Evolutionary conservation across 441 rosid species (phyloP), one percentile per base, ranked within the genome.

Genomic region (Eruca vesicaria): DNA sequence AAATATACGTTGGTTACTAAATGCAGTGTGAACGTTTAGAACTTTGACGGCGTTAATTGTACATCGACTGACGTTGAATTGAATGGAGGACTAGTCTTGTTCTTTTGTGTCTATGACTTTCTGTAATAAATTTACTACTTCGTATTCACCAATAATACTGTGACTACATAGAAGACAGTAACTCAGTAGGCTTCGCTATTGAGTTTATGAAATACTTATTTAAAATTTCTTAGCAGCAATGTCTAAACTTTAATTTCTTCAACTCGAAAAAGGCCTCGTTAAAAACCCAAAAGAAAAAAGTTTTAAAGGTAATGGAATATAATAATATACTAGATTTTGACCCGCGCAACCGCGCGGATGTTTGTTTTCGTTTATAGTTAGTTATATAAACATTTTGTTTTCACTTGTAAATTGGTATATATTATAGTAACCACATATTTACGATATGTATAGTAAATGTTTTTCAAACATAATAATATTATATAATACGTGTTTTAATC

Each of bases 21-120:
- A 2, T 95, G 99, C 89, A 86, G 86, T 35, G 98, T 93, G 5
- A 89, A 77, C 78, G 75, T 95, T 29, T 91, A 84, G 84, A 61
- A 7, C 18, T 15, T 75, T 62, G 61, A 78, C 81, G 78, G 20
- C 56, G 74, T 78, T 63, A 58, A 58, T 23, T 71, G 68, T 77
- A 71, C 71, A 77, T 58, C 76, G 56, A 66, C 50, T 66, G 9
- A 58, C 29, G 7, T 71, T 71, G 48, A 48, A 77, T 71, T 71
- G 35, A 71, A 48, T 48, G 72, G 72, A 71, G 36, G 9, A 58
- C 56, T 56, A 50, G 31, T 31, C 4, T 55, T 6, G 15, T 69
- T 18, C 63, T 33, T 35, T 1, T 26, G 29, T 14, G 70, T 19
- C n/a, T n/a, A n/a, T n/a, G n/a, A n/a, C n/a, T n/a, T 23, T 35